Conservation (phyloP, 129 eudicot species). For the Lonicera japonica region DNA sequence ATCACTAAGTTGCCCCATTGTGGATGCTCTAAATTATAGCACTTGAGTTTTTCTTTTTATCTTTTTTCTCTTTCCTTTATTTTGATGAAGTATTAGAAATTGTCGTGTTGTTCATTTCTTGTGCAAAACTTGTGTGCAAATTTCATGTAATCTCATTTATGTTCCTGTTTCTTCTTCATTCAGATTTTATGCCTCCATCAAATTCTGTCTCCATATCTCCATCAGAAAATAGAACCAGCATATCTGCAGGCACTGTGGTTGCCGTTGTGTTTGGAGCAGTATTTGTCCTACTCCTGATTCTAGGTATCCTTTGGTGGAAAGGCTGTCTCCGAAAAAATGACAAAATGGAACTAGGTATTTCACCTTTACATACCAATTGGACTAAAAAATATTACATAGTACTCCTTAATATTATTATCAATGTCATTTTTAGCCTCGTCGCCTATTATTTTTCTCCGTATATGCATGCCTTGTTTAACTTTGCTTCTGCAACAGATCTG, state of each 20-base stretch:
- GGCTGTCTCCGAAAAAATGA: conserved; percentile 26
- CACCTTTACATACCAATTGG: no score
- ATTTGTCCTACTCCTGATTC: conserved; percentile 17
- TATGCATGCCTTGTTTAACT: neutral
- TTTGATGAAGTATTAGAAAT: neutral
- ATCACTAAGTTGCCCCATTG: no score
- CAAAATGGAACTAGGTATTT: conserved; percentile 30
- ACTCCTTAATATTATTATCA: no score
- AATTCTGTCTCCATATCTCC: neutral
- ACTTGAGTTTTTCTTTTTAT: no score
- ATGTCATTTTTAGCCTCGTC: neutral
- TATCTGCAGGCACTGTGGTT: conserved; percentile 31
- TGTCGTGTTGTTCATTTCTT: no score
- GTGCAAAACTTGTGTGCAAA: no score
- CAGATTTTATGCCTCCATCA: conserved; percentile 23
- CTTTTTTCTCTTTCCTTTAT: neutral
- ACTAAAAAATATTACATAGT: no score
- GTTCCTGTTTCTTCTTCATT: neutral
- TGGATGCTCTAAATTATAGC: no score
- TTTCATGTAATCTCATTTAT: neutral
- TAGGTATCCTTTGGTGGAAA: conserved; percentile 49
- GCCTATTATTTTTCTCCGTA: neutral
- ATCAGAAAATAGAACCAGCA: conserved; percentile 21
- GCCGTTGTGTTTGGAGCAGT: conserved; percentile 43
- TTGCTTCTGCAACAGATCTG: conserved; percentile 27